Evolutionary conservation across 129 eudicot genomes (phyloP), one percentile per base, ranked within the genome.

Genomic region (Dittrichia graveolens): DNA sequence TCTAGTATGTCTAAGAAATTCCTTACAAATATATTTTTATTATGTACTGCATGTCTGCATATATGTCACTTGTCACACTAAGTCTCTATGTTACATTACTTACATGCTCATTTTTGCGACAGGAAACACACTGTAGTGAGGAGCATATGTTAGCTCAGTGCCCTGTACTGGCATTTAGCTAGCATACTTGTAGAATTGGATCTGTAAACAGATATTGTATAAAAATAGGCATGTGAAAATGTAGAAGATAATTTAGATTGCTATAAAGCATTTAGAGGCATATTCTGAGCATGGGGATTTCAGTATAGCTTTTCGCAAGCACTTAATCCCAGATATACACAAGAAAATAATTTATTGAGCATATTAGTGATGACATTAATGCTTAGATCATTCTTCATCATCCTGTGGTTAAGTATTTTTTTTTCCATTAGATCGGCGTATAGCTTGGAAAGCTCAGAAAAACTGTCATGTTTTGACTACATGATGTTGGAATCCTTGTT

Each of bases 1-100:
- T 74, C 61, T 75, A 79, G 98, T 94, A 86, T 60, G 88, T 75
- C 37, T 61, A n/a, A 24, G 5, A 63, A 69, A 45, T 52, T 66
- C 69, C 63, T 49, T 63, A 15, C 19, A 61, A 46, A 5, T 41
- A 31, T 3, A 59, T 7, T 34, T 40, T 16, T 10, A 35, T 12
- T 45, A 59, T 40, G 14, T 69, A 39, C 52, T 53, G 19, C 31
- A 24, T 24, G 6, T 44, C 46, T n/a, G n/a, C n/a, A n/a, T n/a
- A 42, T 24, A 31, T 34, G 54, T 3, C 43, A 47, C 31, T 46
- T 46, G 69, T 67, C 39, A 67, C 72, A 19, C 42, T 18, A 13
- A 19, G 35, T 19, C 39, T 56, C 19, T 56, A 7, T 24, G 62
- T 13, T 56, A 18, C n/a, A n/a, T n/a, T n/a, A n/a, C n/a, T n/a